These are phyloP conservation scores for cucumber (Cucumis sativus) DNA, from an alignment of 306 rosid species.

Conservation along the genomic window DNA sequence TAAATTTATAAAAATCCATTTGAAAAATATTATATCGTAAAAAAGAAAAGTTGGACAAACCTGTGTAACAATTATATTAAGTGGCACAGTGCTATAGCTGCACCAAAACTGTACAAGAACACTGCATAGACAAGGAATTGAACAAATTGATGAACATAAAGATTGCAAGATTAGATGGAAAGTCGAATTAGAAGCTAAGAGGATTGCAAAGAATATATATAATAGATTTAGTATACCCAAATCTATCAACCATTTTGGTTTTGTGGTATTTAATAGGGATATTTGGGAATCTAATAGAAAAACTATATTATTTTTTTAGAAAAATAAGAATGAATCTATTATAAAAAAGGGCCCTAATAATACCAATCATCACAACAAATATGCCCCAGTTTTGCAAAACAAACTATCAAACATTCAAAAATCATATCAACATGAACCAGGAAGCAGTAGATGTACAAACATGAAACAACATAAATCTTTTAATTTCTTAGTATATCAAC, in stretches of 20 bases:
- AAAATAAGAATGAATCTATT: not conserved
- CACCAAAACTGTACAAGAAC: constrained; percentile 91
- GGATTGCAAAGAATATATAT: not conserved
- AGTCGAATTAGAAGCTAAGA: not conserved
- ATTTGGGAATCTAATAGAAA: not conserved
- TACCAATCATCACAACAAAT: not conserved
- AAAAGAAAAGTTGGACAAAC: constrained; percentile 25
- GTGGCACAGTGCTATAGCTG: constrained; percentile 88
- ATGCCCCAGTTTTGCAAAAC: not conserved
- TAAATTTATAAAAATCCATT: not conserved
- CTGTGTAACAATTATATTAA: constrained; percentile 83
- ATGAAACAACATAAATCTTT: not conserved
- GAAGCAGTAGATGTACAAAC: not conserved
- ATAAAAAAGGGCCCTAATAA: not conserved
- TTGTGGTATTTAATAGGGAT: not conserved
- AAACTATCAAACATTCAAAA: not conserved
- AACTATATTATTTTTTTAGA: too few relatives aligned
- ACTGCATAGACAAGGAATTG: constrained; percentile 29
- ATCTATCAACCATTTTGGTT: not conserved
- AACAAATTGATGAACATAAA: constrained; percentile 7
- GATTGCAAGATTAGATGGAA: not conserved
- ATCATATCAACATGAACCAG: not conserved
- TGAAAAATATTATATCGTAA: not conserved
- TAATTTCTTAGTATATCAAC: not conserved
- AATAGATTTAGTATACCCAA: not conserved